Conservation (phyloP, 176 grass and related monocot species). For the Echinochloa phyllopogon region DNA sequence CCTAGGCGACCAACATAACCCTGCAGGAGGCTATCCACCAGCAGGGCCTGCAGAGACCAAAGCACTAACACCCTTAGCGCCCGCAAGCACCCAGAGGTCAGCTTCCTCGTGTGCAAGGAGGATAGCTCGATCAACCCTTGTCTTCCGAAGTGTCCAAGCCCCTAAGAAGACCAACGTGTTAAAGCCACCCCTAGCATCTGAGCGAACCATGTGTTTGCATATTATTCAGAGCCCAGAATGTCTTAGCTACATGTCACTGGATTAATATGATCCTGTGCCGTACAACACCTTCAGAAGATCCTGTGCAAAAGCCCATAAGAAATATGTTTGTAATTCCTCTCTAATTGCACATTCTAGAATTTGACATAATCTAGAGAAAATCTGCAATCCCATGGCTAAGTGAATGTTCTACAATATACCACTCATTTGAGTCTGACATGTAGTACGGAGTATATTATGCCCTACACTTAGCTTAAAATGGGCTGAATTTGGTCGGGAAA, state of each 20-base stretch:
- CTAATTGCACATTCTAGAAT: conserved; percentile 9
- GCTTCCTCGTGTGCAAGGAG: too few relatives aligned
- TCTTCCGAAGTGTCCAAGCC: too few relatives aligned
- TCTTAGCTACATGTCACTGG: neutral
- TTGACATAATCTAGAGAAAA: neutral
- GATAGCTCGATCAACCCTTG: too few relatives aligned
- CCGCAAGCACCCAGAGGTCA: too few relatives aligned
- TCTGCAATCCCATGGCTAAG: neutral
- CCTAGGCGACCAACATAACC: too few relatives aligned
- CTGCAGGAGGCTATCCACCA: too few relatives aligned
- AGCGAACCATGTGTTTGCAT: neutral
- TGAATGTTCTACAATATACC: neutral
- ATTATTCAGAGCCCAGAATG: conserved; percentile 15
- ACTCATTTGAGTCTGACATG: neutral
- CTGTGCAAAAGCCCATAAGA: neutral
- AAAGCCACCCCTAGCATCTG: too few relatives aligned
- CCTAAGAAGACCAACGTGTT: too few relatives aligned
- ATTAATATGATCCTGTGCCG: neutral
- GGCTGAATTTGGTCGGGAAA: conserved; percentile 4
- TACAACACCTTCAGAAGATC: neutral
- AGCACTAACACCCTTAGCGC: too few relatives aligned
- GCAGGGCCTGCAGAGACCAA: too few relatives aligned
- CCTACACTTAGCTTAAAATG: neutral
- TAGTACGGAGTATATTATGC: conserved; percentile 23
- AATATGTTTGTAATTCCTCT: conserved; percentile 1